Base-by-base conservation (phyloP, 208 protist species). In the Trypanosoma cruzi region DNA sequence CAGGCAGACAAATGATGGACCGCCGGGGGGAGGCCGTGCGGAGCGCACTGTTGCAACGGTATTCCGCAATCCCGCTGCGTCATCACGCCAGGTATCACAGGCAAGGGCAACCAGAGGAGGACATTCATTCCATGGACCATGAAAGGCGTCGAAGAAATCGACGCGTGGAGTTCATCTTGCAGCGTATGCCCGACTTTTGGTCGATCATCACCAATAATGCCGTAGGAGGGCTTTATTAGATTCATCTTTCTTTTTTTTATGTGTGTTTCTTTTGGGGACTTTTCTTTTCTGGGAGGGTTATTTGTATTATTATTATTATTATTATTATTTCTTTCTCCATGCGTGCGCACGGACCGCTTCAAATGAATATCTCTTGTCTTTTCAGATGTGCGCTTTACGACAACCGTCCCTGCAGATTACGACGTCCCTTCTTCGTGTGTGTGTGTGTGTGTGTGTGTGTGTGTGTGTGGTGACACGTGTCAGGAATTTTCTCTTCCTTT, bases 121-220 rank as follows among this genome's bases (percentile, higher is more conserved):
- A 34, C n/a, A 18, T 28, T 6, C 53, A 58, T 34, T 10, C 7
- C 31, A 36, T 20, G 31, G 24, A 6, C 5, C n/a, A 52, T 42
- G 42, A 52, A n/a, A 18, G 3, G 42, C 0, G 16, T 52, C 20
- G 42, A 40, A 29, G 46, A 13, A 20, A 16, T 1, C 40, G 24
- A 29, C 1, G 50, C 13, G 34, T 34, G n/a, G 52, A 68, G 34
- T n/a, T 18, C 24, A 29, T 68, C 20, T 29, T 46, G 28, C 50
- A 59, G 22, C 34, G 10, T 46, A 57, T 68, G 52, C 63, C 52
- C 7, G 49, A 68, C 40, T 8, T 67, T 10, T 67, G 62, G 48
- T 3, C 13, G 32, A 57, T 67, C 31, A 29, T 55, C 29, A 57
- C 24, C 10, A 18, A 8, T 29, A 49, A 44, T 58, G 48, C 40